Conservation (phyloP, 202 grass and related monocot genomes). For the Thinopyrum obtusiflorum region DNA sequence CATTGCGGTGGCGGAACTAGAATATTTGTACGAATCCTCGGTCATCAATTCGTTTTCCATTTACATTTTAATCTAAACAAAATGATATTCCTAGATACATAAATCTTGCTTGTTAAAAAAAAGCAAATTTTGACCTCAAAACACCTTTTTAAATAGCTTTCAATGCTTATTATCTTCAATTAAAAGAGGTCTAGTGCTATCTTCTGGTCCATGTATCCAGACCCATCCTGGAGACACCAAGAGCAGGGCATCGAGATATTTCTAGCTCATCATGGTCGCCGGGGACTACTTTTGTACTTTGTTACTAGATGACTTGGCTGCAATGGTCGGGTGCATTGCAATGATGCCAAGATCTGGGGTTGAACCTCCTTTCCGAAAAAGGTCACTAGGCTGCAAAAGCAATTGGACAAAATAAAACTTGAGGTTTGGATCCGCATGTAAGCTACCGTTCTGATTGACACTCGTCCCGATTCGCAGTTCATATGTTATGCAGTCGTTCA, state of each 20-base stretch:
- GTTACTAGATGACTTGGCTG: background rate
- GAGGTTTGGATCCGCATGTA: background rate
- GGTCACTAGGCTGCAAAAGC: background rate
- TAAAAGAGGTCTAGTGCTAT: background rate
- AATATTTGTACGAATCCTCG: background rate
- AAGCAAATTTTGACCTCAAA: background rate
- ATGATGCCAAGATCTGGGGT: no score
- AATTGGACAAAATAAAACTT: background rate
- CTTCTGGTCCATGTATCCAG: background rate
- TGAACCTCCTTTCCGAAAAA: background rate
- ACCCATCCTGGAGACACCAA: background rate
- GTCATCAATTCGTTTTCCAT: background rate
- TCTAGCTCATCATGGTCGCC: background rate
- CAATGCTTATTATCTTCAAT: background rate
- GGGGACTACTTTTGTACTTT: background rate
- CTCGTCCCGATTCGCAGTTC: background rate
- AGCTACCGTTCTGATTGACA: no score
- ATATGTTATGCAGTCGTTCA: background rate
- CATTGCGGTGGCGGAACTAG: background rate
- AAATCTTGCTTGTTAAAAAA: background rate
- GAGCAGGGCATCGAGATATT: background rate
- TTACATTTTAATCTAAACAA: no score
- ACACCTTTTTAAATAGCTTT: no score
- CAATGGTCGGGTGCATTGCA: background rate
- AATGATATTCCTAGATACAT: no score